Base-by-base conservation (phyloP, 1,284 basidiomycete species). In the Sporisorium scitamineum region DNA sequence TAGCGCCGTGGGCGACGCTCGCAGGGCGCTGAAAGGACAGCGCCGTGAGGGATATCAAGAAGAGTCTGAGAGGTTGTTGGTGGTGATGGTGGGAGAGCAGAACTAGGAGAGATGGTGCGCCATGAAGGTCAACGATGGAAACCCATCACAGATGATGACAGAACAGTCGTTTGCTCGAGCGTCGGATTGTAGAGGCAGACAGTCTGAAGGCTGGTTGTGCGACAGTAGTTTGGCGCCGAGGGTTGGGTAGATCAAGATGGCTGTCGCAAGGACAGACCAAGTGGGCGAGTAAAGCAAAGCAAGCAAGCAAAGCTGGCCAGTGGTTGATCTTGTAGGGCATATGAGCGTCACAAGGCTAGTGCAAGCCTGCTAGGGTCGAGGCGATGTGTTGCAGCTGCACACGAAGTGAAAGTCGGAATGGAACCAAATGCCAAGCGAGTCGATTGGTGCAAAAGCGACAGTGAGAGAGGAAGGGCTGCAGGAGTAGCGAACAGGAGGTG, bases 141-240 rank as follows among this genome's bases (percentile, higher is more conserved):
- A 56, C 22, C 2, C 54, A 56, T 56, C 42, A 24, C 34, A 41
- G 16, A n/a, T 27, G 52, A 39, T 41, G 32, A 37, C 16, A 41
- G 37, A 54, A 5, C n/a, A 42, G 39, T n/a, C 16, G 37, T 5
- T 18, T 29, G 26, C 47, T 29, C 47, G 14, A 29, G 51, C 9
- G 4, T 37, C 18, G 5, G 13, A n/a, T 18, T 24, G 24, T 18
- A 41, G 37, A 54, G 52, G 24, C 20, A 24, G 32, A 39, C n/a
- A n/a, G n/a, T n/a, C n/a, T n/a, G 10, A 32, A 39, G 14, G 51
- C 51, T 39, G 34, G 31, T 20, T 42, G n/a, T 41, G 52, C 16
- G n/a, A n/a, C n/a, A n/a, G n/a, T 39, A 24, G 52, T 24, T 53
- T 10, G 52, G 16, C 18, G 14, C 27, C 27, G 52, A 27, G 24